Conservation (phyloP, 2,329 filamentous ascomycete species). For the Ophiocordyceps camponoti-rufipedis region DNA sequence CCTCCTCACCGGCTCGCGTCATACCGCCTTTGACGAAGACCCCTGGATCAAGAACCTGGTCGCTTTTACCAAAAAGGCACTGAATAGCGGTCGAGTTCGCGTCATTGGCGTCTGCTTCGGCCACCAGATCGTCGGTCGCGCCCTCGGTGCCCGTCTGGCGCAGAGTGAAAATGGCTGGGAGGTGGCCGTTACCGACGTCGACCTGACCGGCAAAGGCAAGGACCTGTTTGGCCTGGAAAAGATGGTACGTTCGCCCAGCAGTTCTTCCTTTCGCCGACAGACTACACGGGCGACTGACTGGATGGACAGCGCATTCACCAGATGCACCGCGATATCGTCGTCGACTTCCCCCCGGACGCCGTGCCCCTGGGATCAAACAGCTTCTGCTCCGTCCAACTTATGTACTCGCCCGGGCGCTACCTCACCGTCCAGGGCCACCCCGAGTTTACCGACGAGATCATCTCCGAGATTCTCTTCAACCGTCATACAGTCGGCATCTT, state of each 20-base stretch:
- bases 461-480: slow-evolving; percentile 20
- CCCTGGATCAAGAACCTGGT: slow-evolving; percentile 25
- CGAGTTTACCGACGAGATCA: slow-evolving; percentile 22
- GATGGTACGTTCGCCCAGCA: slow-evolving; percentile 8
- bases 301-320: slow-evolving; percentile 21
- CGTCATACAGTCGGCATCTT: slow-evolving; percentile 53
- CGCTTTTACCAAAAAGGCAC: slow-evolving; percentile 16
- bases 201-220: slow-evolving; percentile 20
- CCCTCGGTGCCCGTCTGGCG: slow-evolving; percentile 18
- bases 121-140: slow-evolving; percentile 27
- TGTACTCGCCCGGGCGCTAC: slow-evolving; percentile 19
- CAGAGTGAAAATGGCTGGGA: slow-evolving; percentile 24
- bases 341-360: slow-evolving; percentile 18
- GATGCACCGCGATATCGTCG: slow-evolving; percentile 28
- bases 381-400: slow-evolving; percentile 22
- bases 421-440: slow-evolving; percentile 29
- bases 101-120: slow-evolving; percentile 32
- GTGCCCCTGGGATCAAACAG: slow-evolving; percentile 21
- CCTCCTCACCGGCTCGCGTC: slow-evolving; percentile 59
- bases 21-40: slow-evolving; percentile 23
- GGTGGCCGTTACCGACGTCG: slow-evolving; percentile 21
- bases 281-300: not conserved
- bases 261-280: no score
- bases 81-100: slow-evolving; percentile 35
- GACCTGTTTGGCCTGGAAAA: slow-evolving; percentile 18